phyloP scores from a whole-genome alignment of 441 rosid genomes.

The Oxalis stricta region DNA sequence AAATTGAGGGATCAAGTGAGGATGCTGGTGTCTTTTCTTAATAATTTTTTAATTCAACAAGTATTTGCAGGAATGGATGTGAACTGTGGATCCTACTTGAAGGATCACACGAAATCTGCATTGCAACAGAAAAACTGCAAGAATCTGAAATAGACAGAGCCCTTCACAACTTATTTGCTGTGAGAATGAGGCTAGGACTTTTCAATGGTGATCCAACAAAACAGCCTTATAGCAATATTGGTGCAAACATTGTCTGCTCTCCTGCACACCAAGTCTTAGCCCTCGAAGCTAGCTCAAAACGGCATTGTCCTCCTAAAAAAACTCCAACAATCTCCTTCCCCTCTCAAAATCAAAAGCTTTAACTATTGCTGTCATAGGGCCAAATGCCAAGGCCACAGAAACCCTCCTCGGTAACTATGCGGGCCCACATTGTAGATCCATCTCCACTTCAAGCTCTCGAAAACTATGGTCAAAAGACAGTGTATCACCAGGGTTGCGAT shows the following conservation, averaged over 20 bases:
- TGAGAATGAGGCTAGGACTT: constrained; percentile 74
- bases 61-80: constrained; percentile 59
- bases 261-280: constrained; percentile 59
- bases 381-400: constrained; percentile 39
- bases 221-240: constrained; percentile 46
- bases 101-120: constrained; percentile 57
- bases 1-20: no score
- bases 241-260: constrained; percentile 46
- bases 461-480: constrained; percentile 27
- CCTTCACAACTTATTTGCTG: constrained; percentile 49
- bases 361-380: constrained; percentile 68
- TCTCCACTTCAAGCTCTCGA: constrained; percentile 54
- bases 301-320: constrained; percentile 78
- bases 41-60: not conserved
- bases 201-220: constrained; percentile 54
- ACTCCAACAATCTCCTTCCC: constrained; percentile 36
- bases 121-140: constrained; percentile 38
- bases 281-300: constrained; percentile 63
- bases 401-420: constrained; percentile 65
- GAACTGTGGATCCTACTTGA: constrained; percentile 59
- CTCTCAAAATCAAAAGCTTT: constrained; percentile 21
- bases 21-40: no score
- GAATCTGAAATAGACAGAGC: constrained; percentile 59
- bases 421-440: constrained; percentile 43
- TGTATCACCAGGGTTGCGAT: constrained; percentile 43